Percentiles rank a stretch among this genome's conserved stretches.
Conservation (phyloP, 2,329 filamentous ascomycete species). For the Colletotrichum costaricense region DNA sequence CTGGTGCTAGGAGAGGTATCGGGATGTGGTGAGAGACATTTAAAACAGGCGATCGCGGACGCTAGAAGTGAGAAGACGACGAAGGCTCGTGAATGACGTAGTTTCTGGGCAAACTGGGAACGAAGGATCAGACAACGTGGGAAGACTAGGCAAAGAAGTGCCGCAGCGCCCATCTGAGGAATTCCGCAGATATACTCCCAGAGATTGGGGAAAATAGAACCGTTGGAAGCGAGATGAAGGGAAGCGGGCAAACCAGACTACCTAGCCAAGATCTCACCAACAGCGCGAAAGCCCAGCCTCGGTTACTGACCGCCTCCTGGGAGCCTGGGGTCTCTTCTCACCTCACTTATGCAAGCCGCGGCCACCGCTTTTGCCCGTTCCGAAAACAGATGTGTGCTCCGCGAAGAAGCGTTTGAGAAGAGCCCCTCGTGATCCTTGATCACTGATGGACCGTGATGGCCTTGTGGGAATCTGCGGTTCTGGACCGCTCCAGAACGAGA, state of each 20-base stretch:
- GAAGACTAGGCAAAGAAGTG: background rate
- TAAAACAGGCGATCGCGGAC: background rate
- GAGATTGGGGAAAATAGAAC: background rate
- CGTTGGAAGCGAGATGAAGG: conserved; percentile 8
- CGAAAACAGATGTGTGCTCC: conserved; percentile 21
- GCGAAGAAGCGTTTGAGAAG: background rate
- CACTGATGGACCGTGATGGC: no score
- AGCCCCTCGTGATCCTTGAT: conserved; percentile 9
- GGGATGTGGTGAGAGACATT: background rate
- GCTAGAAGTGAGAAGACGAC: background rate
- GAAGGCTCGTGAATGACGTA: background rate
- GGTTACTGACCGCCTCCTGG: conserved; percentile 6
- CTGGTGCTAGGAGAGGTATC: background rate
- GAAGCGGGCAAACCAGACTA: background rate
- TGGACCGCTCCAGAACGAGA: conserved; percentile 24
- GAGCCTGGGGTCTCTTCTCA: no score
- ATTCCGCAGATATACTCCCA: background rate
- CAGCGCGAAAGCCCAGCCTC: conserved; percentile 1
- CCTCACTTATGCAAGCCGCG: background rate
- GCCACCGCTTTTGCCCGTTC: conserved; percentile 19
- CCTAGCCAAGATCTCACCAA: background rate
- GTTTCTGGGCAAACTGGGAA: background rate
- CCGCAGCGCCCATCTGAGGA: background rate
- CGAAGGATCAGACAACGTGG: background rate
- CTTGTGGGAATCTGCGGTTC: background rate